phyloP scores from a whole-genome alignment of 345 rosid species.

The Isatis tinctoria region DNA sequence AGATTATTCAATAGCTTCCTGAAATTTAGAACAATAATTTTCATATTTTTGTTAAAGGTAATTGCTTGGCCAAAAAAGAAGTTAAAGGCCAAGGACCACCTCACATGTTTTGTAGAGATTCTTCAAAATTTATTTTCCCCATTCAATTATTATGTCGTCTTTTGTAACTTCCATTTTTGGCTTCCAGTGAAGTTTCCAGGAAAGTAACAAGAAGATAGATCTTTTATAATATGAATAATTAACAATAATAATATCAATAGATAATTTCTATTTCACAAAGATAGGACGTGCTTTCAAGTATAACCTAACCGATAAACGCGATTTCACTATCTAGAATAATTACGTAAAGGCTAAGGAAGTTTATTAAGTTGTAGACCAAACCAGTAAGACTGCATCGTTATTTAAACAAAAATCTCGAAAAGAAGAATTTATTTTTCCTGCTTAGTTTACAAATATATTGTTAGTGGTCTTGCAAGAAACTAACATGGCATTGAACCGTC shows the following conservation, averaged over 20 bases:
- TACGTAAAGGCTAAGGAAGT: neutral
- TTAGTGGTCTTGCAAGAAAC: neutral
- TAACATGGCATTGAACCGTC: neutral
- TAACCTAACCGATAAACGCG: neutral
- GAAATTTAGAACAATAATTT: neutral
- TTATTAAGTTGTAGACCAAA: neutral
- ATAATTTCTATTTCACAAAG: neutral
- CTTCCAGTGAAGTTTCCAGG: constrained; percentile 27
- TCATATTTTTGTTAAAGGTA: neutral
- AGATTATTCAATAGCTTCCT: neutral
- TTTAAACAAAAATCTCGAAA: neutral
- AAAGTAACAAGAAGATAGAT: neutral
- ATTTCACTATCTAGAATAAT: neutral
- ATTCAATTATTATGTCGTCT: constrained; percentile 33
- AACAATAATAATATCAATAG: neutral
- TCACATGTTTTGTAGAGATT: constrained; percentile 14
- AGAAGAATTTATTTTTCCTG: neutral
- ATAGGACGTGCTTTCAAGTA: neutral
- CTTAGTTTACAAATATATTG: neutral
- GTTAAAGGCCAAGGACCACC: constrained; percentile 27
- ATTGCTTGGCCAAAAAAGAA: constrained; percentile 13
- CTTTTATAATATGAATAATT: neutral
- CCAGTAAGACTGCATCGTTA: neutral
- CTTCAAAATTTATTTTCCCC: neutral
- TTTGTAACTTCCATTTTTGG: constrained; percentile 24